These are phyloP conservation scores for Mucor velutinosus DNA, from an alignment of 371 early-diverging fungal species.

Conservation along the genomic window DNA sequence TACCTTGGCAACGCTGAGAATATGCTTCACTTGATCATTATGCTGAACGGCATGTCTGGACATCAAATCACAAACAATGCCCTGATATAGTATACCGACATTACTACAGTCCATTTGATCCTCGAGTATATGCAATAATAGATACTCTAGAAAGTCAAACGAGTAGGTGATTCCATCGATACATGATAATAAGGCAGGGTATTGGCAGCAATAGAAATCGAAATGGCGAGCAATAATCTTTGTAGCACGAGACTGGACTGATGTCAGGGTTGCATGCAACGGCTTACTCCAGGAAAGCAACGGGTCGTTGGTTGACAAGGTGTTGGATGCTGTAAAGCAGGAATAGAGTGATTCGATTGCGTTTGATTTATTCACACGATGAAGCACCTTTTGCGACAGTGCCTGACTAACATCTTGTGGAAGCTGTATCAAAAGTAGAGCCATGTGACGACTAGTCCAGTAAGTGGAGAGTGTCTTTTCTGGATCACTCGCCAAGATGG, in stretches of 20 bases:
- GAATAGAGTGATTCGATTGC: conserved; percentile 36
- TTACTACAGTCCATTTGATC: conserved; percentile 38
- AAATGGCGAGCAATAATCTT: conserved; percentile 35
- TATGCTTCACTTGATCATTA: conserved; percentile 30
- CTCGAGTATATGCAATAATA: conserved; percentile 31
- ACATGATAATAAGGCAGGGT: conserved; percentile 42
- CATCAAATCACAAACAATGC: conserved; percentile 44
- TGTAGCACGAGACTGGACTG: conserved; percentile 30
- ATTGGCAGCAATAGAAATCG: conserved; percentile 38
- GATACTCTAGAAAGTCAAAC: conserved; percentile 38
- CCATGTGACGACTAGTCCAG: conserved; percentile 35
- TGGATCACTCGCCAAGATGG: conserved; percentile 29
- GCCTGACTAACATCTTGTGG: conserved; percentile 30
- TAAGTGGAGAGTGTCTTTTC: conserved; percentile 27
- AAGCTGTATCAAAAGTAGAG: conserved; percentile 18
- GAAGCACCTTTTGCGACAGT: conserved; percentile 25
- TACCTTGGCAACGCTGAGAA: conserved; percentile 38
- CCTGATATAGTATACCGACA: conserved; percentile 38
- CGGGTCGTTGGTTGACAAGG: conserved; percentile 22
- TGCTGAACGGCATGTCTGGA: conserved; percentile 41
- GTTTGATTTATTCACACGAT: conserved; percentile 37
- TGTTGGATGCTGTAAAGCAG: conserved; percentile 27
- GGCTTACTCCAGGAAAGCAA: conserved; percentile 26
- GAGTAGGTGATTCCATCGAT: conserved; percentile 49
- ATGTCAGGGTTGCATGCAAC: conserved; percentile 27